Evolutionary conservation across 1,139 yeast species (phyloP).

Genomic region (Saccharomycopsis phalli): DNA sequence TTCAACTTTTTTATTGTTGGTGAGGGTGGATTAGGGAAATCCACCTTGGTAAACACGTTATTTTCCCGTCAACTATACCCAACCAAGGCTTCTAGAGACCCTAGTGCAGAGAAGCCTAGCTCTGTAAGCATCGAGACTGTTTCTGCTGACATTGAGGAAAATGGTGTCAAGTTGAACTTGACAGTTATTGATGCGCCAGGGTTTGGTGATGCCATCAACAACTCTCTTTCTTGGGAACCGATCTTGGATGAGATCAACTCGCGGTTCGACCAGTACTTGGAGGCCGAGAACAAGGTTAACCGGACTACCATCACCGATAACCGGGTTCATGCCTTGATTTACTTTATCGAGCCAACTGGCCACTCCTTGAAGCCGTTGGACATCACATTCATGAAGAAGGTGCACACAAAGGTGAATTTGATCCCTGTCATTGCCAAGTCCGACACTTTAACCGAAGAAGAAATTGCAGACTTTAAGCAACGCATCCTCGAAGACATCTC

Average conservation of each 20-base stretch:
- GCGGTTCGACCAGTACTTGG: conserved; percentile 82
- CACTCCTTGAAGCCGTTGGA: conserved; percentile 87
- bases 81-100: conserved; percentile 28
- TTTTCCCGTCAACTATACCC: conserved; percentile 70
- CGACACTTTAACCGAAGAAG: conserved; percentile 87
- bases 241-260: conserved; percentile 82
- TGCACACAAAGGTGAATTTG: conserved; percentile 86
- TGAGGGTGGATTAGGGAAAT: conserved; percentile 88
- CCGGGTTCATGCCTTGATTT: conserved; percentile 80
- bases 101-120: conserved; percentile 29
- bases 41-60: conserved; percentile 84
- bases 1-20: conserved; percentile 87
- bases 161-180: conserved; percentile 80
- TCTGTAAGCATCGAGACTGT: conserved; percentile 60
- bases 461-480: conserved; percentile 64
- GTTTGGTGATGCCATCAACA: conserved; percentile 87
- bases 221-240: conserved; percentile 86
- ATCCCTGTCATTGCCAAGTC: conserved; percentile 94
- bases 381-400: conserved; percentile 77
- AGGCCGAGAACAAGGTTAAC: conserved; percentile 79
- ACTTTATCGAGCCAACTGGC: conserved; percentile 95
- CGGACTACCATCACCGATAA: conserved; percentile 66
- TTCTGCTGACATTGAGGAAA: conserved; percentile 76
- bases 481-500: conserved; percentile 69
- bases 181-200: conserved; percentile 90